Percentiles rank a stretch among this genome's conserved stretches.
phyloP scores from a whole-genome alignment of 192 early-diverging fungal species.

The Gigaspora rosea region DNA sequence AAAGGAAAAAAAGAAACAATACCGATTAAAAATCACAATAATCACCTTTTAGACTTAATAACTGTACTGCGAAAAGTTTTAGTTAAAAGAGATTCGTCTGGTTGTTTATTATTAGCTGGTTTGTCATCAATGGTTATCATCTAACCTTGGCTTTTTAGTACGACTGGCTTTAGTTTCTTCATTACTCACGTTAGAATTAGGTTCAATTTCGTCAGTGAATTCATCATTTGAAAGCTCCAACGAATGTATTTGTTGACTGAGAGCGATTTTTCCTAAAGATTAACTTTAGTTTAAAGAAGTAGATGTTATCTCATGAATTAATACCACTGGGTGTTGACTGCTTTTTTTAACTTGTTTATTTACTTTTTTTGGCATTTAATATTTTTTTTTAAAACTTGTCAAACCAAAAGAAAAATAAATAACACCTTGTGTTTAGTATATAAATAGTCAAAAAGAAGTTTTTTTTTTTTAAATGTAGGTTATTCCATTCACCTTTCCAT shows the following conservation, averaged over 20 bases:
- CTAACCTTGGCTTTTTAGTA: neutral
- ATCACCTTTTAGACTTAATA: constrained; percentile 10
- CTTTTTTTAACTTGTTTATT: constrained; percentile 15
- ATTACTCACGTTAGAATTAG: neutral
- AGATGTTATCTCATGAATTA: neutral
- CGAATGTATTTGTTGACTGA: neutral
- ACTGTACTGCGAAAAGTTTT: constrained; percentile 10
- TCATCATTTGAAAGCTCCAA: constrained; percentile 1
- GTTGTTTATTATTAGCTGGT: neutral
- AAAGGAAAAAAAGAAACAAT: neutral
- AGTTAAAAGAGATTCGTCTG: constrained; percentile 5
- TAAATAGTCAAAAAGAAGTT: neutral
- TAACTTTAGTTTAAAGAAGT: neutral
- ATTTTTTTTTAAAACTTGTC: constrained; percentile 8
- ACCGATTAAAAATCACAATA: neutral
- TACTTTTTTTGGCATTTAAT: constrained; percentile 12
- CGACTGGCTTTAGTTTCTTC: neutral
- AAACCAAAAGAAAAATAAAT: neutral
- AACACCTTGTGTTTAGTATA: neutral
- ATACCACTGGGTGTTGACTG: neutral
- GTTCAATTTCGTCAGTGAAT: neutral
- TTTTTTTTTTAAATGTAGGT: neutral
- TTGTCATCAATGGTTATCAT: neutral
- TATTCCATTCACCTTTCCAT: neutral
- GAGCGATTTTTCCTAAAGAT: neutral